phyloP scores from a whole-genome alignment of 2,329 filamentous ascomycete species.

The Chrysoporthe puriensis region DNA sequence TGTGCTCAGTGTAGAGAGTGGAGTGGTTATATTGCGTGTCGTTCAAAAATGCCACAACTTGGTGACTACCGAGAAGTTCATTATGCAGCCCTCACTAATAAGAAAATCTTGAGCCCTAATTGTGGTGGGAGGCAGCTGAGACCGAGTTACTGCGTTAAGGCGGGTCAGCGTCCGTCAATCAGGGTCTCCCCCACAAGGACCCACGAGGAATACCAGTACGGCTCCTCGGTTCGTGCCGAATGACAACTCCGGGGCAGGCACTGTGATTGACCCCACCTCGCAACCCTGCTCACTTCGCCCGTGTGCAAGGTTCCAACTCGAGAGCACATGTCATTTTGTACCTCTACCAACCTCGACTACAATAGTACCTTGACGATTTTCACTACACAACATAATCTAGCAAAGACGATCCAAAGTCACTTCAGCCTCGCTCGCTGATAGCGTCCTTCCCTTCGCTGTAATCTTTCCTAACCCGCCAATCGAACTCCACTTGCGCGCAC shows the following conservation, averaged over 20 bases:
- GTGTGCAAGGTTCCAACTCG: neutral
- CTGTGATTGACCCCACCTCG: neutral
- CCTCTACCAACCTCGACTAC: no score
- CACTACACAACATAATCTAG: neutral
- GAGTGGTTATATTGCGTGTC: neutral
- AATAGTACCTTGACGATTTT: neutral
- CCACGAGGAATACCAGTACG: neutral
- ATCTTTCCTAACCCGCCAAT: neutral
- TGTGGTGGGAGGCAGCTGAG: no score
- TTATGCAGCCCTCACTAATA: no score
- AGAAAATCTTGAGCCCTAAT: no score
- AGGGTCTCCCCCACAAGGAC: neutral
- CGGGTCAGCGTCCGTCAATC: neutral
- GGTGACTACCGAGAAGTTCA: no score
- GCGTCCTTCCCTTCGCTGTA: neutral
- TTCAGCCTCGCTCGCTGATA: neutral
- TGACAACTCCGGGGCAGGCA: slow-evolving; percentile 17
- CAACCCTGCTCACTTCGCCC: neutral
- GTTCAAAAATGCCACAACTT: no score
- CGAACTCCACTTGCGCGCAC: neutral
- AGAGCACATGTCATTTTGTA: slow-evolving; percentile 12
- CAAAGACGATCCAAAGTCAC: neutral
- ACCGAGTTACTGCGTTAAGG: neutral
- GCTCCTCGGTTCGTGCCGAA: slow-evolving; percentile 24
- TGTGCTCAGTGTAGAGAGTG: neutral